These are phyloP conservation scores for Phytopythium kandeliae DNA, from an alignment of 352 stramenopile genomes.

Conservation along the genomic window DNA sequence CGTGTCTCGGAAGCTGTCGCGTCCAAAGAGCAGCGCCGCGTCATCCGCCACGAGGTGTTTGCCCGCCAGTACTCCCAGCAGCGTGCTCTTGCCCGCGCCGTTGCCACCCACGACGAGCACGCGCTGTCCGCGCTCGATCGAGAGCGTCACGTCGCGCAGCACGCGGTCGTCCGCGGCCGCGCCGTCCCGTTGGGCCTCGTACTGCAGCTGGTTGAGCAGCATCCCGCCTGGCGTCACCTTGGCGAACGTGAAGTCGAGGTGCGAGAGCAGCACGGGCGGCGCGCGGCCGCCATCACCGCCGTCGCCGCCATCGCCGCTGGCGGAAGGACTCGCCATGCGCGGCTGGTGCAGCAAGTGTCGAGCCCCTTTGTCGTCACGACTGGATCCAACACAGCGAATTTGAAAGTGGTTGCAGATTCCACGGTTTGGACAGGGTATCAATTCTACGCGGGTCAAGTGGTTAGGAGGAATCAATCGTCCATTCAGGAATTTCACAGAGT, in stretches of 20 bases:
- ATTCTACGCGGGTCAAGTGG: no score
- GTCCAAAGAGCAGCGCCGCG: slow-evolving; percentile 76
- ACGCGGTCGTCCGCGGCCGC: slow-evolving; percentile 55
- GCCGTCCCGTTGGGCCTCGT: slow-evolving; percentile 17
- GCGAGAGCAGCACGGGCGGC: slow-evolving; percentile 44
- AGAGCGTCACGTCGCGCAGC: slow-evolving; percentile 84
- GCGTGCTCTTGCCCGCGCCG: slow-evolving; percentile 92
- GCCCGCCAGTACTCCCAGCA: slow-evolving; percentile 92
- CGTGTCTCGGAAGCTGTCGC: slow-evolving; percentile 95
- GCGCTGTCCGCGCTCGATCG: slow-evolving; percentile 73
- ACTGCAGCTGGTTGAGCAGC: slow-evolving; percentile 49
- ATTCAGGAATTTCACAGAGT: no score
- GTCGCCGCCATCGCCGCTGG: neutral
- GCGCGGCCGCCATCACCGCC: no score
- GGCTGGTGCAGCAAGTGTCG: no score
- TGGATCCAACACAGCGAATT: no score
- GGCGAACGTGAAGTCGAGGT: slow-evolving; percentile 69
- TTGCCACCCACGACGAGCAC: slow-evolving; percentile 95
- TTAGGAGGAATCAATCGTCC: no score
- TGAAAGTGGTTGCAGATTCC: no score
- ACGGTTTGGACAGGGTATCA: no score
- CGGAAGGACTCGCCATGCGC: neutral
- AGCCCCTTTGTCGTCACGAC: no score
- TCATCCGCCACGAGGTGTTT: slow-evolving; percentile 92
- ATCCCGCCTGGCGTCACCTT: slow-evolving; percentile 63